Conservation (phyloP, 805 yeast species). For the Danielozyma ontarioensis region DNA sequence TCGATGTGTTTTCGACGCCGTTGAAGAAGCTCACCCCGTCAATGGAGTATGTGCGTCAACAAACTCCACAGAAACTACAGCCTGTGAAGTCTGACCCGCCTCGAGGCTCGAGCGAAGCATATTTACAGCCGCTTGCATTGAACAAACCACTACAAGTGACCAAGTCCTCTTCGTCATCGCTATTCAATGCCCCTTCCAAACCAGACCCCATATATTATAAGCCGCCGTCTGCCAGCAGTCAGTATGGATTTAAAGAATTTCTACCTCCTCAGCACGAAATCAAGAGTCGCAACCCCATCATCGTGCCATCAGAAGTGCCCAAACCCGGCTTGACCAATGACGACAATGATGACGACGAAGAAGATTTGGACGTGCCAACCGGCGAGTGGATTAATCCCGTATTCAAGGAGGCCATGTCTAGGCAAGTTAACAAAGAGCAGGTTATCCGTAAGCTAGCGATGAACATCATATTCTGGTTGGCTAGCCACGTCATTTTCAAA, state of each 20-base stretch:
- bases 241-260: conserved; percentile 7
- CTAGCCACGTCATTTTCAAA: conserved; percentile 19
- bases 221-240: conserved; percentile 4
- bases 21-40: conserved; percentile 6
- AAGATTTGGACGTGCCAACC: conserved; percentile 1
- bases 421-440: conserved; percentile 40
- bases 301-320: conserved; percentile 3
- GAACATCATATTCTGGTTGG: conserved; percentile 20
- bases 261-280: conserved; percentile 7
- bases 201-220: conserved; percentile 3
- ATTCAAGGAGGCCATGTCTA: conserved; percentile 37
- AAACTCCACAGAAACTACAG: background rate
- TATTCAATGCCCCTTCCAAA: conserved; percentile 1
- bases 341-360: background rate
- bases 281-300: conserved; percentile 7
- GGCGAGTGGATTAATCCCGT: conserved; percentile 39
- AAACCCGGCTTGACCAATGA: no score
- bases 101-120: no score
- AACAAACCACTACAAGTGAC: background rate
- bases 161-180: background rate
- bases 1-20: conserved; percentile 6
- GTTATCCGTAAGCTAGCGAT: conserved; percentile 28
- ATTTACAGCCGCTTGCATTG: background rate
- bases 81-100: no score
- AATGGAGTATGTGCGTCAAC: background rate